These are phyloP conservation scores for Catharanthus roseus DNA, from an alignment of 257 asterid species.

Conservation along the genomic window DNA sequence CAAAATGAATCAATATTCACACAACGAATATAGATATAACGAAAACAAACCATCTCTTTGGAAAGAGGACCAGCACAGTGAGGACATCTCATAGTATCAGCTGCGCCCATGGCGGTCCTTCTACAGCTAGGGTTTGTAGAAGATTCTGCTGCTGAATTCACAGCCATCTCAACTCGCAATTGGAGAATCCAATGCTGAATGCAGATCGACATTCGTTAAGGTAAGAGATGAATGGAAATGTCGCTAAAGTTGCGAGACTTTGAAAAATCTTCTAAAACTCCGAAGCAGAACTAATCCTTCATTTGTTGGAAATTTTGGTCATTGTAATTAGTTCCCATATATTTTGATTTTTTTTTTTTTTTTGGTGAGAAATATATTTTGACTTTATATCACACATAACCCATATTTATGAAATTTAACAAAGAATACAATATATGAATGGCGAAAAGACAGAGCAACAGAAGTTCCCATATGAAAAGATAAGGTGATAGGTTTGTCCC, in stretches of 20 bases:
- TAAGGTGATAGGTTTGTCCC: too few species aligned
- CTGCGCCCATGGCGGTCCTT: not conserved
- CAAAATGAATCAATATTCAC: not conserved
- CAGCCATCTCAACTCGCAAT: not conserved
- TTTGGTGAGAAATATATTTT: too few species aligned
- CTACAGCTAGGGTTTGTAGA: slow-evolving; percentile 2
- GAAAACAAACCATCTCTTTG: slow-evolving; percentile 50
- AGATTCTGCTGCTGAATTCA: not conserved
- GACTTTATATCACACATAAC: too few species aligned
- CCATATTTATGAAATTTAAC: too few species aligned
- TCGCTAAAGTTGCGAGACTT: too few species aligned
- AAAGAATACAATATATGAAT: too few species aligned
- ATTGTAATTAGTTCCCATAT: not conserved
- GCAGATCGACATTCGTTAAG: not conserved
- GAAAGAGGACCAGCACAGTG: slow-evolving; percentile 89
- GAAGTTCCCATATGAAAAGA: too few species aligned
- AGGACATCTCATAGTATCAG: slow-evolving; percentile 38
- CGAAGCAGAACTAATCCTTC: not conserved
- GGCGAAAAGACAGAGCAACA: too few species aligned
- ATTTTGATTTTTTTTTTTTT: not conserved
- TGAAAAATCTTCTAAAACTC: not conserved
- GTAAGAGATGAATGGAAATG: too few species aligned
- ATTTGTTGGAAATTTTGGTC: not conserved
- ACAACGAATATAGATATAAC: not conserved
- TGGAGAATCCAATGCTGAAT: not conserved